phyloP scores from a whole-genome alignment of 768 basidiomycete genomes.

The Podaxis rugospora region DNA sequence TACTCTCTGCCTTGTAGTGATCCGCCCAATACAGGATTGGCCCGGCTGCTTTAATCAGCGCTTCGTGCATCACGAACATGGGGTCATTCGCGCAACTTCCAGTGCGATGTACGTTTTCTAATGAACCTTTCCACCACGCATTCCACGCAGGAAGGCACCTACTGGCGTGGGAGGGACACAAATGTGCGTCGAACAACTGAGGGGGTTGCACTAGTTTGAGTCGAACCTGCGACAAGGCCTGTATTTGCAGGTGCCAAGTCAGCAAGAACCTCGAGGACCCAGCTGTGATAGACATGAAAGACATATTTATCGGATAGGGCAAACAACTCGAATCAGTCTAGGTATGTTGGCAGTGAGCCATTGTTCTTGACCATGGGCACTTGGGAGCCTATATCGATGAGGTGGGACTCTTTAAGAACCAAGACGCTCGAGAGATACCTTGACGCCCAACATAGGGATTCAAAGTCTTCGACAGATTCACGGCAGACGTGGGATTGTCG shows the following conservation, averaged over 20 bases:
- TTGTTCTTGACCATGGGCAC: neutral
- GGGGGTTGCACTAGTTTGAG: neutral
- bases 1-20: too few species aligned
- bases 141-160: neutral
- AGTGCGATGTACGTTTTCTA: too few species aligned
- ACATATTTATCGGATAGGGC: neutral
- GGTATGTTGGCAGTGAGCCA: neutral
- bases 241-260: neutral
- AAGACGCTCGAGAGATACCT: neutral
- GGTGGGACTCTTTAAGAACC: neutral
- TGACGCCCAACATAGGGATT: neutral
- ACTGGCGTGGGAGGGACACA: neutral
- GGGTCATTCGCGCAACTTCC: too few species aligned
- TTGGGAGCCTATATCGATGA: neutral
- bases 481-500: neutral
- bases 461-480: neutral
- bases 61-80: too few species aligned
- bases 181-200: neutral
- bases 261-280: neutral
- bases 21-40: too few species aligned
- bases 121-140: neutral
- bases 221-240: neutral
- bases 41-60: too few species aligned
- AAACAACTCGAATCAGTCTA: neutral
- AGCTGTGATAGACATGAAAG: neutral